Percentiles rank a stretch among this genome's conserved stretches.
Conservation (phyloP, 2,329 filamentous ascomycete genomes). For the Zalaria obscura region DNA sequence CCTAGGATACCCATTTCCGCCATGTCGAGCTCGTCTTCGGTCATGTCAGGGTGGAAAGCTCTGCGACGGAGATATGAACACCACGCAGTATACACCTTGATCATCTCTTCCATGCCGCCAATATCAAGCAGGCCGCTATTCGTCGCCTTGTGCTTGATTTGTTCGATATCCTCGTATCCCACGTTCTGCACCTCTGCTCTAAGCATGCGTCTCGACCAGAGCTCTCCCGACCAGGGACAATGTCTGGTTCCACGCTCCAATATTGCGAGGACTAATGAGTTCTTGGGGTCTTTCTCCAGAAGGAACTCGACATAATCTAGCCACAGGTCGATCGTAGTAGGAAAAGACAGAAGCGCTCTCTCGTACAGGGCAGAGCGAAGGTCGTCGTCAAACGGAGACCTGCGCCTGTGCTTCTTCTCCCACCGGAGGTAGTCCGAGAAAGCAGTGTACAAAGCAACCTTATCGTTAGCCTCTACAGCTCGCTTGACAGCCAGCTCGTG, state of each 20-base stretch:
- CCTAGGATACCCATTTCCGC: slow-evolving; percentile 80
- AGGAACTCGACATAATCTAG: slow-evolving; percentile 70
- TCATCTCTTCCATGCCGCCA: slow-evolving; percentile 71
- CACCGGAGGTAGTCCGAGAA: slow-evolving; percentile 66
- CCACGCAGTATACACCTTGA: slow-evolving; percentile 89
- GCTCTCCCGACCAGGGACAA: slow-evolving; percentile 79
- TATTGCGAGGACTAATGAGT: slow-evolving; percentile 45
- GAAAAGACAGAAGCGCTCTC: slow-evolving; percentile 60
- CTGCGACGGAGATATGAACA: slow-evolving; percentile 82
- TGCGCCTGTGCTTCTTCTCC: slow-evolving; percentile 49
- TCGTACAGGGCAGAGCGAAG: slow-evolving; percentile 55
- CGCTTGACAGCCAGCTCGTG: slow-evolving; percentile 53
- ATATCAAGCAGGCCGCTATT: slow-evolving; percentile 73
- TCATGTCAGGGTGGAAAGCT: slow-evolving; percentile 59
- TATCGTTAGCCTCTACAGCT: slow-evolving; percentile 42
- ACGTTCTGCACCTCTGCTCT: slow-evolving; percentile 66
- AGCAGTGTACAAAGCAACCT: slow-evolving; percentile 39
- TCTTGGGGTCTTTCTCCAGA: slow-evolving; percentile 28
- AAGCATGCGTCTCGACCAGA: slow-evolving; percentile 85
- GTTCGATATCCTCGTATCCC: slow-evolving; percentile 67
- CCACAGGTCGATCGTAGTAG: slow-evolving; percentile 64
- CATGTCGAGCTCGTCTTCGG: slow-evolving; percentile 69
- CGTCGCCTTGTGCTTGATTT: slow-evolving; percentile 85
- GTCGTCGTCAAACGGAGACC: slow-evolving; percentile 32
- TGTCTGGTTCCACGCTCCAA: slow-evolving; percentile 74